Conservation (phyloP, 2,329 filamentous ascomycete species). For the Aspergillus ustus region DNA sequence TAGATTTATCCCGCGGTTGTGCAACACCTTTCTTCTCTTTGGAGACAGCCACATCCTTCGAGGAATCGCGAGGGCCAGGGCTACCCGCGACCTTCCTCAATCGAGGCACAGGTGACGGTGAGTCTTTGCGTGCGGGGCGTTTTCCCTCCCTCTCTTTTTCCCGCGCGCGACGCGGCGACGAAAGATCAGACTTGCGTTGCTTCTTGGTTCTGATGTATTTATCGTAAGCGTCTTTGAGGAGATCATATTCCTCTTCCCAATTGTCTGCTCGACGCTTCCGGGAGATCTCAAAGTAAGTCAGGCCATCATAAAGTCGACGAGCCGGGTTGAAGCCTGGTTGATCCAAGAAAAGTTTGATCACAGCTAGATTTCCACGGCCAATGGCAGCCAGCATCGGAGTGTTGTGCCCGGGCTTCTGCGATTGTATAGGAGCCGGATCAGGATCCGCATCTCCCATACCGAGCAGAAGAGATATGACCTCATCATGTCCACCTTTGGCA, state of each 20-base stretch:
- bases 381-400: constrained; percentile 96
- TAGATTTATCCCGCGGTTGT: constrained; percentile 28
- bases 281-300: constrained; percentile 86
- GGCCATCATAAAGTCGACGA: constrained; percentile 70
- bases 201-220: constrained; percentile 40
- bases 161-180: constrained; percentile 45
- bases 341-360: constrained; percentile 78
- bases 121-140: constrained; percentile 38
- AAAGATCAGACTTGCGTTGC: constrained; percentile 37
- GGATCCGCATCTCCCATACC: constrained; percentile 69
- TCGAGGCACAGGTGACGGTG: constrained; percentile 44
- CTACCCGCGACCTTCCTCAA: constrained; percentile 38
- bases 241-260: constrained; percentile 85
- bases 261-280: constrained; percentile 80
- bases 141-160: constrained; percentile 46
- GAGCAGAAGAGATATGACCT: constrained; percentile 78
- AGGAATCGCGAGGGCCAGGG: constrained; percentile 34
- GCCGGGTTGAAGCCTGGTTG: constrained; percentile 84
- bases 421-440: constrained; percentile 69
- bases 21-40: constrained; percentile 32
- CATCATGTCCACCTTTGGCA: constrained; percentile 86
- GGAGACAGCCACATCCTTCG: constrained; percentile 29
- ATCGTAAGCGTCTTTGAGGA: constrained; percentile 70
- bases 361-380: constrained; percentile 81
- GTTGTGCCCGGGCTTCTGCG: constrained; percentile 70